phyloP scores from a whole-genome alignment of 2,329 filamentous ascomycete species.

The Thermoascus crustaceus region DNA sequence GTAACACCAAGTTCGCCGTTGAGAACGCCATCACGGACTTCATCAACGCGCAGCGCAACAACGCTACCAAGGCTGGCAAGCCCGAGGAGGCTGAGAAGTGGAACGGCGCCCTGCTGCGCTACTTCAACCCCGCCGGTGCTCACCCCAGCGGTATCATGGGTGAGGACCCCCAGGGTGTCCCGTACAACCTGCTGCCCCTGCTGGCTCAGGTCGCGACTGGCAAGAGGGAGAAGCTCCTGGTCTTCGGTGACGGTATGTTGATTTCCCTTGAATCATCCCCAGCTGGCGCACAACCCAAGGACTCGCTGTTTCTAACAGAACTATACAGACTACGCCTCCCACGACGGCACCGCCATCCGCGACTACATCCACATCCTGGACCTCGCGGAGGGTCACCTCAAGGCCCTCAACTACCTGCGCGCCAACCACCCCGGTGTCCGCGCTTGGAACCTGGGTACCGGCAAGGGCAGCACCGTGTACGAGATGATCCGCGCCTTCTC shows the following conservation, averaged over 20 bases:
- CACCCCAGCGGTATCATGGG: slow-evolving; percentile 97
- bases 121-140: slow-evolving; percentile 95
- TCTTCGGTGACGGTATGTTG: slow-evolving; percentile 85
- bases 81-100: slow-evolving; percentile 64
- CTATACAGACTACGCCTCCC: slow-evolving; percentile 76
- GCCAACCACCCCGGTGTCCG: slow-evolving; percentile 78
- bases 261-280: slow-evolving; percentile 4
- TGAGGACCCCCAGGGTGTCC: slow-evolving; percentile 91
- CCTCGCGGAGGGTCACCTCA: slow-evolving; percentile 74
- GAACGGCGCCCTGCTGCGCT: slow-evolving; percentile 88
- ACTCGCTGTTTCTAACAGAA: slow-evolving; percentile 3
- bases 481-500: slow-evolving; percentile 97
- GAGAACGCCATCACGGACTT: slow-evolving; percentile 89
- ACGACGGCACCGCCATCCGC: slow-evolving; percentile 86
- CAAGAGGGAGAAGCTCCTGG: slow-evolving; percentile 84
- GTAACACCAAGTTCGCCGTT: slow-evolving; percentile 88
- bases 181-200: slow-evolving; percentile 90
- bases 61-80: slow-evolving; percentile 71
- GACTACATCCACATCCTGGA: slow-evolving; percentile 98
- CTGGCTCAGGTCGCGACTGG: slow-evolving; percentile 94
- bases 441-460: slow-evolving; percentile 94
- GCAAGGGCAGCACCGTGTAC: slow-evolving; percentile 88
- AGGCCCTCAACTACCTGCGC: slow-evolving; percentile 83
- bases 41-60: slow-evolving; percentile 77
- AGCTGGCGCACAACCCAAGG: not conserved